A percentile compares a stretch with the other conserved stretches of the same genome.
Evolutionary conservation across 2,329 filamentous ascomycete species (phyloP).

Genomic region (Pseudocercospora crystallina): DNA sequence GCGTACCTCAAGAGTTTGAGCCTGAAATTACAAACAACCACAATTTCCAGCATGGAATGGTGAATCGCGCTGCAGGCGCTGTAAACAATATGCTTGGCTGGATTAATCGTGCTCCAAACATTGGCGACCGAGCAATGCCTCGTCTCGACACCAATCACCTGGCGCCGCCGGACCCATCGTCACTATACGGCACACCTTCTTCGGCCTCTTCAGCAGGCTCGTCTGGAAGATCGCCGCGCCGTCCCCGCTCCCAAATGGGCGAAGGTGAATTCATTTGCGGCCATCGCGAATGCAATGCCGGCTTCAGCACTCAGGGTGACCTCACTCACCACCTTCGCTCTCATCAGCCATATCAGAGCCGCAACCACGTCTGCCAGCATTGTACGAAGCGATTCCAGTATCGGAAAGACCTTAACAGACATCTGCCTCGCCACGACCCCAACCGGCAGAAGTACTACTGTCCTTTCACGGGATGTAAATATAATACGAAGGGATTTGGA

Average conservation of each 20-base stretch:
- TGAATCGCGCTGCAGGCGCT: not conserved
- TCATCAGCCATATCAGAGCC: constrained; percentile 20
- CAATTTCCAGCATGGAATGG: constrained; percentile 11
- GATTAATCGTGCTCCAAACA: constrained; percentile 13
- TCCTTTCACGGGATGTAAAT: constrained; percentile 20
- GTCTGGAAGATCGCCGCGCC: constrained; percentile 14
- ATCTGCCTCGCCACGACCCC: constrained; percentile 24
- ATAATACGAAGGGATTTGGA: constrained; percentile 21
- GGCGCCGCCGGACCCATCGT: constrained; percentile 8
- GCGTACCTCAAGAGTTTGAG: constrained; percentile 8
- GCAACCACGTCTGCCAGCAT: constrained; percentile 20
- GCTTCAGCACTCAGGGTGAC: constrained; percentile 20
- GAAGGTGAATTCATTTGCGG: constrained; percentile 16
- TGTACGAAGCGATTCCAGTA: constrained; percentile 27
- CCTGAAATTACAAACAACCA: constrained; percentile 12
- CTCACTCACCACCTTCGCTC: constrained; percentile 25
- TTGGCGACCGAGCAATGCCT: constrained; percentile 12
- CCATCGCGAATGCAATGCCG: constrained; percentile 17
- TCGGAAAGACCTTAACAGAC: constrained; percentile 21
- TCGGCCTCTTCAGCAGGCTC: constrained; percentile 23
- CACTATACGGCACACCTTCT: constrained; percentile 18
- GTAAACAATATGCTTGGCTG: constrained; percentile 18
- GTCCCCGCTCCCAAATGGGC: constrained; percentile 12
- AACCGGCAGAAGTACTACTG: constrained; percentile 22
- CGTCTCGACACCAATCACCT: constrained; percentile 18